Base-by-base conservation (phyloP, 352 stramenopile genomes). In the Phytophthora cactorum region DNA sequence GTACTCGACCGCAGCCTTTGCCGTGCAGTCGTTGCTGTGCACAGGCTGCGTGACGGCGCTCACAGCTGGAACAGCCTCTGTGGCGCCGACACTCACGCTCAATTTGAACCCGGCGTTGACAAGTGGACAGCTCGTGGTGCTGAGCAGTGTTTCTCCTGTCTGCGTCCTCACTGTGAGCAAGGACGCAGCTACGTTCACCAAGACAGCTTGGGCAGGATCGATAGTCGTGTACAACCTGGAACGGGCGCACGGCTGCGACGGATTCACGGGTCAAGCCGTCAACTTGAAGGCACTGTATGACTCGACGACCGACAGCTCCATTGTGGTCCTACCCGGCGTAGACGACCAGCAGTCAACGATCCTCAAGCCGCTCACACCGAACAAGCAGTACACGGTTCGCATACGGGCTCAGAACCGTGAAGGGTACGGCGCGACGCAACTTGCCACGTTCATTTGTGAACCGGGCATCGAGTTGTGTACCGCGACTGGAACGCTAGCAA, bases 361-460 rank as follows among this genome's bases (percentile, higher is more conserved):
- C 5, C n/a, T 91, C 34, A 69, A 58, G 2, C 47, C 64, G 1
- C 62, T 94, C 1, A 68, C 59, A 3, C 59, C 88, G 0, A 91
- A 87, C 46, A 88, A 61, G 0, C 49, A 63, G n/a, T 98, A 97
- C 72, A 81, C 77, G 6, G 72, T 97, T 15, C 84, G 86, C 1
- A 80, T 98, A 25, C 89, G 89, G 8, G 87, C 91, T 0, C 81
- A 90, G 14, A 98, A 98, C 68, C 68, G 81, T 4, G 87, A 97
- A 68, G 93, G 93, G 0, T 79, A 93, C 41, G 81, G 88, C n/a
- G 46, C 70, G 6, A 55, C 66, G 5, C 79, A 74, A 2, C 49
- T 88, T 39, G 93, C 93, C 12, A 85, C 86, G 1, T 92, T 96
- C 2, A 90, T 95, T 5, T 99, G 96, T 54, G 84, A 96, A 47